Evolutionary conservation across 345 rosid genomes (phyloP).

Genomic region (Moringa oleifera): DNA sequence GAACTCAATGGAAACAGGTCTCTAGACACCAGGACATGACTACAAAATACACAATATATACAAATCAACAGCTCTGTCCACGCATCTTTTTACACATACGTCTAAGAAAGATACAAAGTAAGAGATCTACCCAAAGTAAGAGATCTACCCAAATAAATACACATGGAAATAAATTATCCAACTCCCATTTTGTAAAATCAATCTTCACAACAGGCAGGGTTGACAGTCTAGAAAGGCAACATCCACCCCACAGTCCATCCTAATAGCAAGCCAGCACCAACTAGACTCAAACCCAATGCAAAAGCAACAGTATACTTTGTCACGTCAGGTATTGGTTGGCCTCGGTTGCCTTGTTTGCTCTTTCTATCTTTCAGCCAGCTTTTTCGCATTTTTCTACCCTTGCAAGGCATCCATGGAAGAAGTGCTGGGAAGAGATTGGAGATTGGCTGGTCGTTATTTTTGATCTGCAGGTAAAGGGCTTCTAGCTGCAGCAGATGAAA

Average conservation of each 20-base stretch:
- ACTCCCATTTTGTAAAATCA: slow-evolving; percentile 9
- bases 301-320: slow-evolving; percentile 50
- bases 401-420: slow-evolving; percentile 51
- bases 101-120: not conserved
- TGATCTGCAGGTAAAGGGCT: slow-evolving; percentile 55
- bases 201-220: slow-evolving; percentile 10
- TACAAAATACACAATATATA: not conserved
- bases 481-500: slow-evolving; percentile 80
- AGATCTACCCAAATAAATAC: slow-evolving; percentile 6
- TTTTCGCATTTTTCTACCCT: slow-evolving; percentile 30
- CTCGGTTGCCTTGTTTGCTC: slow-evolving; percentile 30
- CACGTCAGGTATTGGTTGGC: slow-evolving; percentile 30
- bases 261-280: slow-evolving; percentile 87
- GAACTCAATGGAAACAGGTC: too few species aligned
- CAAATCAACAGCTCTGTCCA: slow-evolving; percentile 22
- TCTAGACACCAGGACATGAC: too few species aligned
- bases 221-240: slow-evolving; percentile 41
- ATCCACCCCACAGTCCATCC: slow-evolving; percentile 99
- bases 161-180: not conserved
- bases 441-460: slow-evolving; percentile 45
- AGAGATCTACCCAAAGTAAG: too few species aligned
- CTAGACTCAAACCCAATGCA: slow-evolving; percentile 81
- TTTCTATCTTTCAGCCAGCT: slow-evolving; percentile 26
- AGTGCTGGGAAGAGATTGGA: slow-evolving; percentile 39
- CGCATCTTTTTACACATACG: slow-evolving; percentile 9